phyloP scores from a whole-genome alignment of 495 filamentous ascomycete species.

The Annulohypoxylon stygium region DNA sequence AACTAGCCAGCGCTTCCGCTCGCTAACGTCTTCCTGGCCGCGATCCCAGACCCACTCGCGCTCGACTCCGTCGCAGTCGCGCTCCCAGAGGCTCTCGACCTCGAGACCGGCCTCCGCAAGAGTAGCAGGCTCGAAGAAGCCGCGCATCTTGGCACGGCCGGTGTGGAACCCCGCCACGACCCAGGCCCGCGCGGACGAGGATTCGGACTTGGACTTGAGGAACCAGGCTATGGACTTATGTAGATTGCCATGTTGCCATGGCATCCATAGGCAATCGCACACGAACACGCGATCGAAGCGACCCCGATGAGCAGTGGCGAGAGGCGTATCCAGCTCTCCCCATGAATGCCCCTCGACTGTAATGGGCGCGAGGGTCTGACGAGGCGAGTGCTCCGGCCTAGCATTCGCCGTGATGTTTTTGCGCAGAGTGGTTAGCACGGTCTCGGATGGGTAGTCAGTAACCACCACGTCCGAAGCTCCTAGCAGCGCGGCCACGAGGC shows the following conservation, averaged over 20 bases:
- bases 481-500: conserved; percentile 73
- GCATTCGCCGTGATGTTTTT: conserved; percentile 67
- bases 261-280: conserved; percentile 92
- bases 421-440: conserved; percentile 70
- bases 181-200: conserved; percentile 66
- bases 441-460: conserved; percentile 81
- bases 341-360: conserved; percentile 77
- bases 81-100: conserved; percentile 79
- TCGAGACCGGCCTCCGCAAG: conserved; percentile 70
- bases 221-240: conserved; percentile 78
- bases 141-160: conserved; percentile 75
- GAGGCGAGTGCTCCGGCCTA: conserved; percentile 39
- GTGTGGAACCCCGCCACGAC: conserved; percentile 88
- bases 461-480: conserved; percentile 73
- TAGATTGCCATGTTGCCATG: conserved; percentile 79
- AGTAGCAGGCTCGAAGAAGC: conserved; percentile 76
- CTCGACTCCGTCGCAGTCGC: conserved; percentile 75
- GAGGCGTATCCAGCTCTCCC: conserved; percentile 71
- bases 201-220: conserved; percentile 55
- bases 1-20: conserved; percentile 83
- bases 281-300: conserved; percentile 78
- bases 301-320: conserved; percentile 64
- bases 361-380: conserved; percentile 45
- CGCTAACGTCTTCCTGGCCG: conserved; percentile 72
- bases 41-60: conserved; percentile 75